Conservation (phyloP, 2,329 filamentous ascomycete species). For the Proliferodiscus dingleyae region DNA sequence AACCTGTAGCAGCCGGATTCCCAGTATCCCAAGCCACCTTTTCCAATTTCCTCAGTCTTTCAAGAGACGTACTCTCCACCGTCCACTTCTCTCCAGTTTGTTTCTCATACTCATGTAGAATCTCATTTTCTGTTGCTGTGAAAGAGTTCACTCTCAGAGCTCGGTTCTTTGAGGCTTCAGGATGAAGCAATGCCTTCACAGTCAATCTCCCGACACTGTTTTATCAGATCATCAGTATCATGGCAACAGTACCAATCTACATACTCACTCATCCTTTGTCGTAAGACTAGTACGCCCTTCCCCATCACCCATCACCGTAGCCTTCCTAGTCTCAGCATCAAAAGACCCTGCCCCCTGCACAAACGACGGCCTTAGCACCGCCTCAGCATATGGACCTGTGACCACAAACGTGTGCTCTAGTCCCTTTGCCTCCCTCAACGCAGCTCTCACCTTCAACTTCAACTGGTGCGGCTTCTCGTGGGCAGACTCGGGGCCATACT, state of each 20-base stretch:
- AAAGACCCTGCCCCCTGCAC: slow-evolving; percentile 46
- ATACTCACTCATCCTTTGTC: slow-evolving; percentile 63
- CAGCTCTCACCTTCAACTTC: slow-evolving; percentile 64
- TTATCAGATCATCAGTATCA: slow-evolving; percentile 34
- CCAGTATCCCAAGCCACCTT: slow-evolving; percentile 51
- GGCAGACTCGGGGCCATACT: slow-evolving; percentile 52
- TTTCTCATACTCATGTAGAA: slow-evolving; percentile 33
- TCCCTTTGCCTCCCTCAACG: slow-evolving; percentile 47
- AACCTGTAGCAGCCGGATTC: slow-evolving; percentile 46
- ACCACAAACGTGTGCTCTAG: slow-evolving; percentile 55
- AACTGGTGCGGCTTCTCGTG: slow-evolving; percentile 63
- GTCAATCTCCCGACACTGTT: slow-evolving; percentile 41
- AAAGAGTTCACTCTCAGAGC: slow-evolving; percentile 35
- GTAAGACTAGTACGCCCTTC: slow-evolving; percentile 61
- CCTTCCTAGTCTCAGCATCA: slow-evolving; percentile 51
- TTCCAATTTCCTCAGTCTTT: slow-evolving; percentile 51
- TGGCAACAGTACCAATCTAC: background rate
- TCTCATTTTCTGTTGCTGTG: slow-evolving; percentile 32
- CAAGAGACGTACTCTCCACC: slow-evolving; percentile 25
- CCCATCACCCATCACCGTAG: slow-evolving; percentile 58
- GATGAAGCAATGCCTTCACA: slow-evolving; percentile 33
- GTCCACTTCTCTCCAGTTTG: slow-evolving; percentile 33
- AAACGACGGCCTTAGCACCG: slow-evolving; percentile 3
- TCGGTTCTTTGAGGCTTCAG: slow-evolving; percentile 32
- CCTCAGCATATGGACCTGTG: slow-evolving; percentile 13